Conservation (phyloP, 495 filamentous ascomycete genomes). For the Penicillium cinerascens region DNA sequence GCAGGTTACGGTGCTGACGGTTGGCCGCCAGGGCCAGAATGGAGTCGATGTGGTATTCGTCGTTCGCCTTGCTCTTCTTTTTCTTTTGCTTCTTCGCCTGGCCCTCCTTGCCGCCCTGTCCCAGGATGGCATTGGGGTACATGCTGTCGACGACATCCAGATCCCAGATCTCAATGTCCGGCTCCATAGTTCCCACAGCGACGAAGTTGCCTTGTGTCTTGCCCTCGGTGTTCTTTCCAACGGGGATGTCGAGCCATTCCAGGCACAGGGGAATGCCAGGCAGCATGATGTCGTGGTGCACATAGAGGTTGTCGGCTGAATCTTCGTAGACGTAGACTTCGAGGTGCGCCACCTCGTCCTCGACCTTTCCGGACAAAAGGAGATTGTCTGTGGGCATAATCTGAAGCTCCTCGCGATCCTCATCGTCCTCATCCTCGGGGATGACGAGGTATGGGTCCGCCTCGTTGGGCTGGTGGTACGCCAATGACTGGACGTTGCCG, state of each 20-base stretch:
- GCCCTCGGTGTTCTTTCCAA: constrained; percentile 60
- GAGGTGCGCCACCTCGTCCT: constrained; percentile 94
- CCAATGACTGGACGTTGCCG: constrained; percentile 86
- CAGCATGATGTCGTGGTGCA: constrained; percentile 99
- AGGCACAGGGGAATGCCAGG: constrained; percentile 92
- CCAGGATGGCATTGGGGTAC: constrained; percentile 95
- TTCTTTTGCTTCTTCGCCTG: constrained; percentile 68
- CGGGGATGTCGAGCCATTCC: constrained; percentile 90
- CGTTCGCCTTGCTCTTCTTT: constrained; percentile 80
- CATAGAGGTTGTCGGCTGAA: constrained; percentile 88
- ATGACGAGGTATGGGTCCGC: constrained; percentile 96
- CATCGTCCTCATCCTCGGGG: constrained; percentile 67
- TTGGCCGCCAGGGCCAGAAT: constrained; percentile 88
- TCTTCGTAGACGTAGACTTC: constrained; percentile 99
- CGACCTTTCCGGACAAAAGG: constrained; percentile 83
- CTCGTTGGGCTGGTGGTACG: constrained; percentile 88
- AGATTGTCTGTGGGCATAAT: constrained; percentile 91
- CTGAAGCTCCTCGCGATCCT: constrained; percentile 92
- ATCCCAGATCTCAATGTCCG: constrained; percentile 98
- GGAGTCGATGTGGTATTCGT: constrained; percentile 91
- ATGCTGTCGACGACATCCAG: constrained; percentile 92
- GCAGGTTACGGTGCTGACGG: constrained; percentile 84
- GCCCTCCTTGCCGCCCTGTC: constrained; percentile 63
- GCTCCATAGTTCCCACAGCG: constrained; percentile 93
- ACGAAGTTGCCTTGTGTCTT: constrained; percentile 75